Evolutionary conservation across 2,329 filamentous ascomycete species (phyloP), one percentile per base, ranked within the genome.

Genomic region (Amauroascus niger): DNA sequence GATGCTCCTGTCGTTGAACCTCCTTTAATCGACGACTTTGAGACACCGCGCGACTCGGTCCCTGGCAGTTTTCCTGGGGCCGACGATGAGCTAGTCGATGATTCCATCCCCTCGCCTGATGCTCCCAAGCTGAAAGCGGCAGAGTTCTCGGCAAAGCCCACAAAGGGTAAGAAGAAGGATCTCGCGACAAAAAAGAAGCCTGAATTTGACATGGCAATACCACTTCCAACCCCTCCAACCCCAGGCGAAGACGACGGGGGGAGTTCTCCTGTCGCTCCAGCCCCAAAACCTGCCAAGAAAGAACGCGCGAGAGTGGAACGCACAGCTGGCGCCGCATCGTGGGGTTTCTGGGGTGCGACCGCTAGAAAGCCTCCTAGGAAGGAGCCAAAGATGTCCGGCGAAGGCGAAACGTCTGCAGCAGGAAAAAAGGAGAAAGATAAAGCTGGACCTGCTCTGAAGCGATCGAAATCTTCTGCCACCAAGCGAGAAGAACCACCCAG

Each of bases 301-400:
- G 87, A 94, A 58, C 84, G 88, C 13, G 74, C 85, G 26, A 88
- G 84, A 64, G 80, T 89, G 58, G 86, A 82, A 61, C 86, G 87
- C 55, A 83, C 86, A 35, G 77, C 79, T 55, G 77, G 76, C 33
- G 70, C 70, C n/a, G 75, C 79, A 11, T 82, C 85, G 28, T 93
- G 88, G 88, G 84, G 83, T 33, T 81, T 82, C 66, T 91, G 86
- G 86, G 80, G 79, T 16, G 77, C 81, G 14, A 73, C 78, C 2
- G 64, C 69, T 2, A 64, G 68, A 3, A 74, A 71, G 59, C 76
- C 74, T 59, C 64, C 74, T 20, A 76, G 77, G 59, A 83, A 77
- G 61, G 77, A 80, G 51, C 63, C 65, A 11, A 68, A 64, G 43
- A 61, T 63, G 3, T 68, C 64, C 51, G 71, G 73, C 45, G 69